Conservation (phyloP, 1,284 basidiomycete genomes). For the Boletus albobrunnescens region DNA sequence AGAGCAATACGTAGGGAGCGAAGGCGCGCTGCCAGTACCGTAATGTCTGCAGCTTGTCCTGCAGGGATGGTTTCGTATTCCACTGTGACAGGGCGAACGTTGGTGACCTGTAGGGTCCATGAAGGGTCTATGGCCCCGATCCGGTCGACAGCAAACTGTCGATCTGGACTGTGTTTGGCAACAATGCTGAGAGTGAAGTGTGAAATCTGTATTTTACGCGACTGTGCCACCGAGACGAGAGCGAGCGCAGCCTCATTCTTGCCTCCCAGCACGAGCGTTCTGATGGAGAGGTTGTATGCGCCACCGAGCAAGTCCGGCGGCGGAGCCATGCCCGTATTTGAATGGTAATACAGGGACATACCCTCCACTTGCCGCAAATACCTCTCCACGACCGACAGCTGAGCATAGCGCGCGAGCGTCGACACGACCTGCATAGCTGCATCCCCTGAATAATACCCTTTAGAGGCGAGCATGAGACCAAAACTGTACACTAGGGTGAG, state of each 20-base stretch:
- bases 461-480: conserved; percentile 27
- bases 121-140: conserved; percentile 18
- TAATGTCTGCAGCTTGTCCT: conserved; percentile 5
- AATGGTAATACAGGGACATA: conserved; percentile 10
- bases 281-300: conserved; percentile 21
- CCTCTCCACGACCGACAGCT: conserved; percentile 11
- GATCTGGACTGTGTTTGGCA: conserved; percentile 16
- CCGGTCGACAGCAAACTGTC: conserved; percentile 4
- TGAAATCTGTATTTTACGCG: conserved; percentile 15
- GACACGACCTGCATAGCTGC: conserved; percentile 21
- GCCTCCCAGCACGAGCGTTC: conserved; percentile 24
- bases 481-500: conserved; percentile 25
- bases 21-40: conserved; percentile 17
- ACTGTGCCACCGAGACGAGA: conserved; percentile 20
- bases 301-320: conserved; percentile 10
- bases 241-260: conserved; percentile 16
- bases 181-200: conserved; percentile 28
- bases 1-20: conserved; percentile 26
- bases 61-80: background rate
- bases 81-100: background rate
- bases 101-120: conserved; percentile 5
- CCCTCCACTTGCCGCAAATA: conserved; percentile 25
- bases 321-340: background rate
- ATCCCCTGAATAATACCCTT: conserved; percentile 22
- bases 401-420: conserved; percentile 27